Base-by-base conservation (phyloP, 2,329 filamentous ascomycete genomes). In the Ustulina deusta region DNA sequence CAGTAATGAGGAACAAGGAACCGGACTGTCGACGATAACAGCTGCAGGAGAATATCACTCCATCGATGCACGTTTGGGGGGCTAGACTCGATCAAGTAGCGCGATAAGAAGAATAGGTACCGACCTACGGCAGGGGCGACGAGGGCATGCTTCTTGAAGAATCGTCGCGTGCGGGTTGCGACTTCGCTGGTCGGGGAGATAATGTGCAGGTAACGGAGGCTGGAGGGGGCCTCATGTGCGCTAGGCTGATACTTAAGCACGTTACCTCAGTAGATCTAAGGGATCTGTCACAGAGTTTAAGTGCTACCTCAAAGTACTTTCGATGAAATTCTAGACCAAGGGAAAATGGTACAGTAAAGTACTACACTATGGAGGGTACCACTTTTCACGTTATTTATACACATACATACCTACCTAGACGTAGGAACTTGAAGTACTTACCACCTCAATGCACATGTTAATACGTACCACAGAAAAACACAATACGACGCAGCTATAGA, bases 131-230 rank as follows among this genome's bases (percentile, higher is more conserved):
- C 25, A 15, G 17, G 25, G n/a, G 34, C n/a, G 22, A 22, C 25
- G 46, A 49, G 17, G 22, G 29, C 17, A 48, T 46, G 49, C 6
- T 46, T 6, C 32, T 51, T 20, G 38, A 49, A 48, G 15, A 29
- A 32, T 40, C 17, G 54, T 52, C 36, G 54, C 36, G 52, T 46
- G 38, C 17, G 59, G 20, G 25, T 51, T 48, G 27, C 5, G 40
- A 44, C 34, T 58, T 51, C 32, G 20, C 25, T 10, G 42, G 27
- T 36, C 10, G 22, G 34, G 40, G 32, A 51, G 27, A 61, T n/a
- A 29, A 29, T 32, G 32, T 51, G 48, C 25, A 22, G 25, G 42
- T 46, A 36, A 46, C n/a, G 29, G 22, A 42, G 54, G 54, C 22
- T 56, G 36, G 54, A 56, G 54, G 54, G 54, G 54, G 34, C 27